Conservation (phyloP, 495 filamentous ascomycete genomes). For the Haplographium delicatum region DNA sequence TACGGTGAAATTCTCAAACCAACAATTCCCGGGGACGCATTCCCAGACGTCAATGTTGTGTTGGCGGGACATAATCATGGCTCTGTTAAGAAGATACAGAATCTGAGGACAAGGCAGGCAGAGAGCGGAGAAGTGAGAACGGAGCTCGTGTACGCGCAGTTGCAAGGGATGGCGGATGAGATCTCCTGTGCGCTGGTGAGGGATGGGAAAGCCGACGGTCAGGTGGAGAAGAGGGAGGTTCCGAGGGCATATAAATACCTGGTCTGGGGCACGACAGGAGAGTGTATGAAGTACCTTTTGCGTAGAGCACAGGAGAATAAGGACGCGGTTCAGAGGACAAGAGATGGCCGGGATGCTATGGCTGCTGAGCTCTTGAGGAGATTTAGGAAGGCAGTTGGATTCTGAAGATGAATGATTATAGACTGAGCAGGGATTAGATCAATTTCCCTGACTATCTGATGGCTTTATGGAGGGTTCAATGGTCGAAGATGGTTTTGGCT, state of each 20-base stretch:
- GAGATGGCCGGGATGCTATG: constrained; percentile 70
- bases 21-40: constrained; percentile 31
- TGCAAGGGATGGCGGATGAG: constrained; percentile 97
- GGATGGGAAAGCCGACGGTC: constrained; percentile 31
- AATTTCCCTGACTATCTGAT: no score
- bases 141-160: constrained; percentile 77
- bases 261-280: constrained; percentile 84
- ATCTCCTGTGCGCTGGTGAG: constrained; percentile 76
- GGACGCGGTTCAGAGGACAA: constrained; percentile 76
- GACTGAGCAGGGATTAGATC: no score
- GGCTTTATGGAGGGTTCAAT: no score
- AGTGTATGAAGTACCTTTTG: constrained; percentile 91
- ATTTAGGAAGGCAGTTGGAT: constrained; percentile 38
- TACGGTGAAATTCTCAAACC: constrained; percentile 49
- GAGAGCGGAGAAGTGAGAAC: constrained; percentile 37
- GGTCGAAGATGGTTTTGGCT: no score
- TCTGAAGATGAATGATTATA: no score
- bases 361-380: constrained; percentile 63
- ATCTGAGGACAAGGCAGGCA: constrained; percentile 48
- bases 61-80: constrained; percentile 91
- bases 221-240: constrained; percentile 31
- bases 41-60: constrained; percentile 65
- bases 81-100: constrained; percentile 67
- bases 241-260: constrained; percentile 80
- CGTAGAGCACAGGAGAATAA: constrained; percentile 86